Base-by-base conservation (phyloP, 2,329 filamentous ascomycete species). In the Ophiocordyceps robertsii region DNA sequence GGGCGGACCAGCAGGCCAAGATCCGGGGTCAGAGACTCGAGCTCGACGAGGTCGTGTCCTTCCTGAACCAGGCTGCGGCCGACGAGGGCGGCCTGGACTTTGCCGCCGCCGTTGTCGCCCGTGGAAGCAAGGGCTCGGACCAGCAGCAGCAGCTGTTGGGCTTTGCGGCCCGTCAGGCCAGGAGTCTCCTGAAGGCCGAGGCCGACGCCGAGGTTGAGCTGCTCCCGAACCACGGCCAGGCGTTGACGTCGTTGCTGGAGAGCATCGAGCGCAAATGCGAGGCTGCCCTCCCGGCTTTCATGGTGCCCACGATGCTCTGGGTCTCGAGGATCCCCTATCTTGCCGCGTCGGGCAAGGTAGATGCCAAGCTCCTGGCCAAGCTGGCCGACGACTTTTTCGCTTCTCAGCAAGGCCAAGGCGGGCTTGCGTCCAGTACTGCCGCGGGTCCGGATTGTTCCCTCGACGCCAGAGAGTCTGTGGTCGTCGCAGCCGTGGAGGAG, bases 271-370 rank as follows among this genome's bases (percentile, higher is more conserved):
- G 40, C 12, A 39, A 37, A 19, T 53, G 48, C 37, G 36, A 46
- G 36, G 37, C 29, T 29, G 40, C 37, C 16, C 39, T 51, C 19
- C 49, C 50, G 1, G 46, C 45, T 12, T 53, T 50, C 37, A 53
- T 53, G 50, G 48, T 53, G 2, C 50, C 50, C 37, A 43, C 44
- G 12, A 42, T 53, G 37, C 21, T 51, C 21, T 48, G 46, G 45
- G 45, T 50, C 1, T 51, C 49, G n/a, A 44, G 37, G 29, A 49
- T 51, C 14, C 49, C 49, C 6, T 45, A 49, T 29, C 40, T 48
- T 14, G 40, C 45, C 10, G 46, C 47, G n/a, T 51, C 49, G 7
- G 49, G 46, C 37, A 51, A 51, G 41, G 44, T 46, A 19, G 49
- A 51, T 33, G 44, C 38, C 27, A 51, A 50, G 40, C 29, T 42